A percentile compares a stretch with the other conserved stretches of the same genome.
Conservation (phyloP, 2,329 filamentous ascomycete species). For the Clonostachys sp. region DNA sequence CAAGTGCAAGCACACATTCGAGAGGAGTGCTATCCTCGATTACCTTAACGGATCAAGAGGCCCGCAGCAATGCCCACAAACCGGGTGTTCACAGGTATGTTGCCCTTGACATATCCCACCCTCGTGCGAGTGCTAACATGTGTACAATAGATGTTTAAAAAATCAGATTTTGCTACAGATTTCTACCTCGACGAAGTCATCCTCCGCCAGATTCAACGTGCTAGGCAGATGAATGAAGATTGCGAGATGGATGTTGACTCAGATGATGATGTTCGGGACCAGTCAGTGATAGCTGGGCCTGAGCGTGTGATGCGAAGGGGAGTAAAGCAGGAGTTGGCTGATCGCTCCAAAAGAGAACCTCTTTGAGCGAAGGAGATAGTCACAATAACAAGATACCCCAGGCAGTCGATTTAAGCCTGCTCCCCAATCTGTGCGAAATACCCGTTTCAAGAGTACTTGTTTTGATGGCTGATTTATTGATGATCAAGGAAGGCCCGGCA, state of each 20-base stretch:
- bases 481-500: too few species aligned
- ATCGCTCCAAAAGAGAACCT: too few species aligned
- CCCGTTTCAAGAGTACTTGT: too few species aligned
- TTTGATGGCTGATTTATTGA: too few species aligned
- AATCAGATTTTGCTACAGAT: constrained; percentile 33
- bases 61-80: constrained; percentile 55
- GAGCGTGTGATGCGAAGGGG: too few species aligned
- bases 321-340: too few species aligned
- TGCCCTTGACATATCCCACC: not conserved
- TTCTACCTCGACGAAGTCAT: constrained; percentile 53
- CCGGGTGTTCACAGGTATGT: constrained; percentile 57
- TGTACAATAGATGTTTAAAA: constrained; percentile 36
- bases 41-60: constrained; percentile 35
- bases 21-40: constrained; percentile 59
- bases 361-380: too few species aligned
- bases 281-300: not conserved
- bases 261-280: constrained; percentile 11
- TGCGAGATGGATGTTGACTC: constrained; percentile 10
- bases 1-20: constrained; percentile 69
- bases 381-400: too few species aligned
- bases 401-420: too few species aligned
- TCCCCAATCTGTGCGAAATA: too few species aligned
- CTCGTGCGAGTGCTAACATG: not conserved
- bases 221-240: constrained; percentile 36
- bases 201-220: constrained; percentile 52